Base-by-base conservation (phyloP, 768 basidiomycete species). In the Naganishia vaughanmartiniae region DNA sequence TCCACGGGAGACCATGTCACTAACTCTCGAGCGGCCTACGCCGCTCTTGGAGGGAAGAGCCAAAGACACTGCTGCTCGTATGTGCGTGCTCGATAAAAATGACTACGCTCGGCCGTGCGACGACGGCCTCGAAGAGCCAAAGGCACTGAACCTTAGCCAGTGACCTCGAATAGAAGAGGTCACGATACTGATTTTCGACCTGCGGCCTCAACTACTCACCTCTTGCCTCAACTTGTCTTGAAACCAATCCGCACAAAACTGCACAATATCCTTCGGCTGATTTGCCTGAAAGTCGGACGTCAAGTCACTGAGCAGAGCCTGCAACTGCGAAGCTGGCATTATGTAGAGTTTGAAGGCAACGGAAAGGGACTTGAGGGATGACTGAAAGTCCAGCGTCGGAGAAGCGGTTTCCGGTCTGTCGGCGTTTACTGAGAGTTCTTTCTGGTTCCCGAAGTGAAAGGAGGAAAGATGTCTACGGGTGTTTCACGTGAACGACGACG, bases 181-280 rank as follows among this genome's bases (percentile, higher is more conserved):
- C n/a, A n/a, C n/a, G n/a, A n/a, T n/a, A n/a, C n/a, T n/a, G n/a
- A n/a, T n/a, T n/a, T n/a, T n/a, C n/a, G n/a, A n/a, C n/a, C n/a
- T n/a, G n/a, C n/a, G n/a, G n/a, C n/a, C n/a, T n/a, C n/a, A n/a
- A n/a, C n/a, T 42, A 76, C 80, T 71, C 67, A 79, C 80, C 73
- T 81, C 77, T 45, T 70, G 65, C 46, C 75, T 74, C 36, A 81
- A 70, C 67, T 73, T 72, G n/a, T 65, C 39, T 79, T 93, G 90
- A 82, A 98, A 97, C 93, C 93, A 98, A 76, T 89, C 92, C 56
- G 94, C 88, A 51, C 80, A 82, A 77, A 78, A 83, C 82, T 97
- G 95, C 55, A 96, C 88, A 4, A 89, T 87, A 78, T 98, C 95
- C 76, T 87, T 88, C 26, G 95, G 93, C 80, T 93, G 91, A 4